These are phyloP conservation scores for Trichoderma sp. DNA, from an alignment of 2,329 filamentous ascomycete species.

Conservation along the genomic window DNA sequence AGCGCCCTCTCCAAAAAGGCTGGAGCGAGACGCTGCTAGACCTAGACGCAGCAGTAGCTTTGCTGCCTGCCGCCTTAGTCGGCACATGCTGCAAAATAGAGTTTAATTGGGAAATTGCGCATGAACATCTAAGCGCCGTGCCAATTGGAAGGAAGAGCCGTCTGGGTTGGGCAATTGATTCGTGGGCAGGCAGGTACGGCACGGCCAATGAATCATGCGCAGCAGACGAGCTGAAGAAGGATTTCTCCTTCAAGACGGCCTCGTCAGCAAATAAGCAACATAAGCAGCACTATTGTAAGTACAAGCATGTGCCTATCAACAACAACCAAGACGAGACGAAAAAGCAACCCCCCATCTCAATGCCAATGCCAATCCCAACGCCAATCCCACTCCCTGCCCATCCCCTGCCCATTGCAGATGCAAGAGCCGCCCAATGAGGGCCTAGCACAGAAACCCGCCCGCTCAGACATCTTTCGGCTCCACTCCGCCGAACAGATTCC, in stretches of 20 bases:
- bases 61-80: background rate
- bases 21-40: background rate
- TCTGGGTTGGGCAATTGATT: background rate
- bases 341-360: background rate
- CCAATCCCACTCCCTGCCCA: background rate
- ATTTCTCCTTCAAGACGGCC: too few species aligned
- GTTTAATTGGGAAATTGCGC: background rate
- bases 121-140: background rate
- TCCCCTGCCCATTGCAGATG: background rate
- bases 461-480: constrained; percentile 19
- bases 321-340: background rate
- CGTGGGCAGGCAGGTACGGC: too few species aligned
- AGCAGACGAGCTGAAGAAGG: background rate
- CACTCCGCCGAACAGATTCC: constrained; percentile 15
- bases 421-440: background rate
- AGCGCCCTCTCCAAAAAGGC: background rate
- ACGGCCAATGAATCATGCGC: background rate
- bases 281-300: too few species aligned
- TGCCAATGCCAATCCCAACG: background rate
- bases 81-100: background rate
- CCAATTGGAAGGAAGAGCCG: background rate
- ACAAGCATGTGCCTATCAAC: too few species aligned
- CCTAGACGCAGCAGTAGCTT: background rate
- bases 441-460: constrained; percentile 8
- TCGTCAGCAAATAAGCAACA: too few species aligned